Evolutionary conservation across 768 basidiomycete species (phyloP).

Genomic region (Amanita thiersii): DNA sequence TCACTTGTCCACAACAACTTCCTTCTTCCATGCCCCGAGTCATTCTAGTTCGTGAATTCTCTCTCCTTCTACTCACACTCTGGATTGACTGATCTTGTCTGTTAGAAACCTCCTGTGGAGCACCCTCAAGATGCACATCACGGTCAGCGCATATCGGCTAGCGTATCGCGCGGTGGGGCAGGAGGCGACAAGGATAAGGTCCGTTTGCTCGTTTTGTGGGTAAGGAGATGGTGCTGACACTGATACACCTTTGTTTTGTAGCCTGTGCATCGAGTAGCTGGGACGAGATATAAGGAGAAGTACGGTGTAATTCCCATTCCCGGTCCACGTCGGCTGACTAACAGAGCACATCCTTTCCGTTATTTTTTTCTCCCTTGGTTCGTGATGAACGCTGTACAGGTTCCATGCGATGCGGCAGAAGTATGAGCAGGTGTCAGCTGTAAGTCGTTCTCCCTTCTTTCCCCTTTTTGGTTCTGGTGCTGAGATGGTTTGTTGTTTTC

Average conservation of each 20-base stretch:
- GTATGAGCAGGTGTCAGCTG: constrained; percentile 34
- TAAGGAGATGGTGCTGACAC: too few relatives aligned
- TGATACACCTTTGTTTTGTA: not conserved
- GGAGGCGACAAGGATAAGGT: constrained; percentile 4
- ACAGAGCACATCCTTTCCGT: not conserved
- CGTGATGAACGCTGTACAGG: constrained; percentile 19
- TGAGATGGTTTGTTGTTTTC: not conserved
- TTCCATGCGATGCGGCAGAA: constrained; percentile 37
- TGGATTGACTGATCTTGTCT: not conserved
- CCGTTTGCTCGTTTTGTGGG: not conserved
- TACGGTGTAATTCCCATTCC: constrained; percentile 7
- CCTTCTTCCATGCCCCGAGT: constrained; percentile 6
- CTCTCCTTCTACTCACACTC: not conserved
- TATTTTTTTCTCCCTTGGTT: not conserved
- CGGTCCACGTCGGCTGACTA: not conserved
- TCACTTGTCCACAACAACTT: not conserved
- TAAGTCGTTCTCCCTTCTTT: constrained; percentile 17
- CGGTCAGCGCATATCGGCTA: constrained; percentile 1
- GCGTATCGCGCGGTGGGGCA: constrained; percentile 2
- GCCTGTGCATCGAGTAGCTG: not conserved
- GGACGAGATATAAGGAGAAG: constrained; percentile 22
- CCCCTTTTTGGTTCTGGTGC: not conserved
- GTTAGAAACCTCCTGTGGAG: constrained; percentile 6
- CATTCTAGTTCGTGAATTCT: constrained; percentile 4
- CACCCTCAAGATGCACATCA: constrained; percentile 4